A percentile compares a stretch with the other conserved stretches of the same genome.
phyloP scores from a whole-genome alignment of 805 yeast species.

The Saccharomyces jurei region DNA sequence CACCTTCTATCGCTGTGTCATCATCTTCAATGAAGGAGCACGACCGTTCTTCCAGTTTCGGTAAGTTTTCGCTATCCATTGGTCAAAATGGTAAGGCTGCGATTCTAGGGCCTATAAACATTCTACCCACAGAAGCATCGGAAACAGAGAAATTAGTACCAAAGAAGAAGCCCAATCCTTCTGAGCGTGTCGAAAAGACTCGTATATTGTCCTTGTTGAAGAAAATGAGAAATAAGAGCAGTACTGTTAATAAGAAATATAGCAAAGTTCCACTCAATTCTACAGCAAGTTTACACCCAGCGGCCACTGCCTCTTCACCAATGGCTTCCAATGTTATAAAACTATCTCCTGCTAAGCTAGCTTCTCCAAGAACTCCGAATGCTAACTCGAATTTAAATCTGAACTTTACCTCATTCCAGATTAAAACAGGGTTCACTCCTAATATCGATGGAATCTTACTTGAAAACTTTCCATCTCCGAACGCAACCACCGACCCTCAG shows the following conservation, averaged over 20 bases:
- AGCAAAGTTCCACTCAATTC: neutral
- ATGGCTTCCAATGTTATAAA: conserved; percentile 2
- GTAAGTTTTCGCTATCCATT: conserved; percentile 22
- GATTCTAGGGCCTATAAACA: conserved; percentile 15
- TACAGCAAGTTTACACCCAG: neutral
- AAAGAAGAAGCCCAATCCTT: conserved; percentile 1
- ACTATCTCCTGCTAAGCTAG: neutral
- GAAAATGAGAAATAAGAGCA: conserved; percentile 21
- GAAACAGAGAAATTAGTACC: neutral
- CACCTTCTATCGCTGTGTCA: neutral
- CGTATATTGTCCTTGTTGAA: conserved; percentile 23
- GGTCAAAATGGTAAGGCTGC: conserved; percentile 30
- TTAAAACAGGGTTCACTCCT: neutral
- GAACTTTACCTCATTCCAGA: neutral
- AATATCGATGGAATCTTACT: neutral
- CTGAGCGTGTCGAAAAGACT: conserved; percentile 14
- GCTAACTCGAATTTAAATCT: neutral
- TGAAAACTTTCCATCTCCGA: neutral
- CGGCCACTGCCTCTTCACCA: neutral
- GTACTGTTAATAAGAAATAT: conserved; percentile 1
- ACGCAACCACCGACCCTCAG: neutral
- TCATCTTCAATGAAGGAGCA: neutral
- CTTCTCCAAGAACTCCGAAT: conserved; percentile 1
- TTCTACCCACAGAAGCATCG: neutral
- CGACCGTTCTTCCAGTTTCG: conserved; percentile 4